phyloP scores from a whole-genome alignment of 306 rosid genomes.

The Nissolia schottii region DNA sequence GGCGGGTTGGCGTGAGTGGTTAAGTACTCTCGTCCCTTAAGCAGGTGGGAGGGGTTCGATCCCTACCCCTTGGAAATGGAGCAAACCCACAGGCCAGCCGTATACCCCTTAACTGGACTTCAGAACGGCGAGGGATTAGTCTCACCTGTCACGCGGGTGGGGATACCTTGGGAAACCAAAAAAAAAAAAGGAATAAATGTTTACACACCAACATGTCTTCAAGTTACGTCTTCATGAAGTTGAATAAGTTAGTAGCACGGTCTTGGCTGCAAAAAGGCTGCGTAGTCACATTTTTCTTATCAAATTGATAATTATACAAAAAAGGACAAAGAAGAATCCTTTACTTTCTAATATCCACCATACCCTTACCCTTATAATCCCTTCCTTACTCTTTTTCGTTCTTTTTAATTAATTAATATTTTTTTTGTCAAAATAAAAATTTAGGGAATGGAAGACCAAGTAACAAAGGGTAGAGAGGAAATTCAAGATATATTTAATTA shows the following conservation, averaged over 20 bases:
- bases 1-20: no score
- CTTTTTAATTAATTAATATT: not conserved
- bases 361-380: not conserved
- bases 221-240: constrained; percentile 1
- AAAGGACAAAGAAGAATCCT: constrained; percentile 7
- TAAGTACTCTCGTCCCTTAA: no score
- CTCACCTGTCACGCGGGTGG: no score
- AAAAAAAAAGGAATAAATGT: constrained; percentile 14
- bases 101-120: no score
- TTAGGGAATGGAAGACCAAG: not conserved
- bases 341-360: not conserved
- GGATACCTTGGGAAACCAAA: no score
- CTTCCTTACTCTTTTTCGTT: not conserved
- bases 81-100: no score
- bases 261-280: not conserved
- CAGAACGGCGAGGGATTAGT: no score
- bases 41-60: no score
- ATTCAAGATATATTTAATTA: no score
- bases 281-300: not conserved
- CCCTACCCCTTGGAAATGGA: no score
- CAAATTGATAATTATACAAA: constrained; percentile 2
- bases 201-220: not conserved
- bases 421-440: not conserved
- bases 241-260: constrained; percentile 1
- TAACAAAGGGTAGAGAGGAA: not conserved